Evolutionary conservation across 371 early-diverging fungal genomes (phyloP), one percentile per base, ranked within the genome.

Genomic region (Massospora cicadina): DNA sequence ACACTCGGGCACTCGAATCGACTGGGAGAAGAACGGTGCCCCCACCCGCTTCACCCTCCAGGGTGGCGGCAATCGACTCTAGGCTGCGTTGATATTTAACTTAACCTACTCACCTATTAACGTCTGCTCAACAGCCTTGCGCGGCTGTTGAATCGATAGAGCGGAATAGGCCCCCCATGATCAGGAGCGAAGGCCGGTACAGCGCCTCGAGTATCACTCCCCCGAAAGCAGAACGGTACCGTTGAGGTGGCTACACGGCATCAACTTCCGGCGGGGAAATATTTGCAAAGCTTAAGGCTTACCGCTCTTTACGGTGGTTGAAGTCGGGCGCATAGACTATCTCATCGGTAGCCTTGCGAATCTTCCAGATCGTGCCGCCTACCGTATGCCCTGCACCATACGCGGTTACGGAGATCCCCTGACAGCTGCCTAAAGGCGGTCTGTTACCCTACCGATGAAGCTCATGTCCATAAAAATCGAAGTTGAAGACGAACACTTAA

Each of bases 341-440:
- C 25, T 88, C 86, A 64, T 98, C 95, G 3, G 89, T 84, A 61
- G 90, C 94, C 69, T 90, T 93, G 65, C 84, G 84, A 62, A 99
- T 93, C 69, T 89, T 92, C 97, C 96, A 99, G 29, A 99, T 77
- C 0, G 96, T 88, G 54, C 98, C 99, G 69, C 99, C 99, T 59
- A 98, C 77, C 0, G 96, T 87, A 71, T 98, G 93, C 3, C 99
- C 99, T 21, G 97, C 96, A 33, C 88, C 79, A 71, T 88, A 90
- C 1, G 99, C 93, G 10, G 91, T 90, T 55, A 98, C 82, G 0
- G 84, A 82, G 13, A 99, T 89, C 5, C 90, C 91, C 63, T 84
- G 77, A 74, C 84, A 85, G 65, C 93, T 88, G 7, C 87, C 89
- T 81, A 55, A 2, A 65, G 3, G n/a, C n/a, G n/a, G n/a, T n/a